Evolutionary conservation across 1,139 yeast genomes (phyloP).

Genomic region (Candida tropicalis): DNA sequence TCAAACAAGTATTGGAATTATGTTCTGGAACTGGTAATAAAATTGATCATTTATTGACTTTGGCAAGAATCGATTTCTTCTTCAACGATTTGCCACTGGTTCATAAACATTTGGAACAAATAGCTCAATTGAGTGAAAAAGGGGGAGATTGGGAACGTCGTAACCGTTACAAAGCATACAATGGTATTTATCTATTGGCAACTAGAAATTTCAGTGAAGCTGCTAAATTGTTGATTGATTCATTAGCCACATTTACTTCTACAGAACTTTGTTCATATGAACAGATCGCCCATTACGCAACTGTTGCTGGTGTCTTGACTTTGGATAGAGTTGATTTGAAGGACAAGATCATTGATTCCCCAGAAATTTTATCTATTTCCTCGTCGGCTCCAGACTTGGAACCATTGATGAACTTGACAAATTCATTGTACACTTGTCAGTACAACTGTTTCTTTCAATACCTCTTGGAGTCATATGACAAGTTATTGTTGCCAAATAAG

Average conservation of each 20-base stretch:
- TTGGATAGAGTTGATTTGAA: constrained; percentile 86
- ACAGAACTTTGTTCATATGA: constrained; percentile 89
- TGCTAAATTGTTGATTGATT: constrained; percentile 80
- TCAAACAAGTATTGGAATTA: constrained; percentile 74
- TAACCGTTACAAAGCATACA: constrained; percentile 88
- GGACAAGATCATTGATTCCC: constrained; percentile 85
- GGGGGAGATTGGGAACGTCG: constrained; percentile 99
- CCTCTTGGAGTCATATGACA: constrained; percentile 77
- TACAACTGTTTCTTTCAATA: constrained; percentile 80
- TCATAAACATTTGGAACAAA: constrained; percentile 73
- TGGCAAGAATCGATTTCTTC: constrained; percentile 85
- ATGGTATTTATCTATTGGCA: constrained; percentile 81
- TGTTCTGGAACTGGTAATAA: constrained; percentile 89
- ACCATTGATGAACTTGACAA: constrained; percentile 82
- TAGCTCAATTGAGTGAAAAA: constrained; percentile 77
- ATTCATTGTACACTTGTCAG: constrained; percentile 87
- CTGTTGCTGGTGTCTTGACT: constrained; percentile 80
- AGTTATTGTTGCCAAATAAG: constrained; percentile 71
- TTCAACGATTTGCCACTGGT: constrained; percentile 76
- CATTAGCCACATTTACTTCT: constrained; percentile 95
- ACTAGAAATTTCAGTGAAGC: constrained; percentile 86
- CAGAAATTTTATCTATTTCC: constrained; percentile 83
- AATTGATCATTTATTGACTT: constrained; percentile 81
- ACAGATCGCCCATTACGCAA: constrained; percentile 86
- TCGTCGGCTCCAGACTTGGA: constrained; percentile 73